These are phyloP conservation scores for Plenodomus tracheiphilus DNA, from an alignment of 2,329 filamentous ascomycete genomes.

Conservation along the genomic window DNA sequence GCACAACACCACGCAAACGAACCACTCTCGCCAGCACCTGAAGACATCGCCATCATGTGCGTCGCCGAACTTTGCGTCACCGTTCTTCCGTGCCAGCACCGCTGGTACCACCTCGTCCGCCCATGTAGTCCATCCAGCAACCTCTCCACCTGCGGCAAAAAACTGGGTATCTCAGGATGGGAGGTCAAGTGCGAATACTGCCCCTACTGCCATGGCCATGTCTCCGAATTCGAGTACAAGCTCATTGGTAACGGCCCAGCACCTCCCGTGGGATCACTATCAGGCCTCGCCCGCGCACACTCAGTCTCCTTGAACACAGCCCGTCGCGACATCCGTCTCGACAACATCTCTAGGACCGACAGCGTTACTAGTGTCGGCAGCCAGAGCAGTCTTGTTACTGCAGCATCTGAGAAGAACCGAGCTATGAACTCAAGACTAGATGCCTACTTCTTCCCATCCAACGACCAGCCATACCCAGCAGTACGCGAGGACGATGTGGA, in stretches of 20 bases:
- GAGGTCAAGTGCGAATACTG: conserved; percentile 53
- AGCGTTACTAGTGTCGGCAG: conserved; percentile 41
- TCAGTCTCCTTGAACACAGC: conserved; percentile 44
- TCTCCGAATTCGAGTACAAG: conserved; percentile 50
- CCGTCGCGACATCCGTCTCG: conserved; percentile 43
- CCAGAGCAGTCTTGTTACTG: conserved; percentile 38
- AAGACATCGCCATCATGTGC: conserved; percentile 47
- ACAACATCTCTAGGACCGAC: conserved; percentile 42
- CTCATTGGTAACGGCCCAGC: conserved; percentile 48
- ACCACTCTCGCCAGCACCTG: conserved; percentile 33
- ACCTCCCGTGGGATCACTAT: conserved; percentile 43
- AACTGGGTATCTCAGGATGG: conserved; percentile 54
- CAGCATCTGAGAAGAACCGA: conserved; percentile 44
- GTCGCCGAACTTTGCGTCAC: conserved; percentile 55
- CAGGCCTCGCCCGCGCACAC: conserved; percentile 45
- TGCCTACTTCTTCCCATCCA: conserved; percentile 41
- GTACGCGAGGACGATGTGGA: conserved; percentile 38
- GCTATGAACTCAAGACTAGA: conserved; percentile 46
- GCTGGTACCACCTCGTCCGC: conserved; percentile 54
- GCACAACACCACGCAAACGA: conserved; percentile 22
- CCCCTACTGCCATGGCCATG: conserved; percentile 51
- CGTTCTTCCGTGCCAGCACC: conserved; percentile 51
- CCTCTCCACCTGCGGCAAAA: conserved; percentile 52
- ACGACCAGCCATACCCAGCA: conserved; percentile 30
- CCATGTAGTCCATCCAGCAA: conserved; percentile 50